Evolutionary conservation across 2,329 filamentous ascomycete genomes (phyloP), one percentile per base, ranked within the genome.

Genomic region (Endoconidiophora polonica): DNA sequence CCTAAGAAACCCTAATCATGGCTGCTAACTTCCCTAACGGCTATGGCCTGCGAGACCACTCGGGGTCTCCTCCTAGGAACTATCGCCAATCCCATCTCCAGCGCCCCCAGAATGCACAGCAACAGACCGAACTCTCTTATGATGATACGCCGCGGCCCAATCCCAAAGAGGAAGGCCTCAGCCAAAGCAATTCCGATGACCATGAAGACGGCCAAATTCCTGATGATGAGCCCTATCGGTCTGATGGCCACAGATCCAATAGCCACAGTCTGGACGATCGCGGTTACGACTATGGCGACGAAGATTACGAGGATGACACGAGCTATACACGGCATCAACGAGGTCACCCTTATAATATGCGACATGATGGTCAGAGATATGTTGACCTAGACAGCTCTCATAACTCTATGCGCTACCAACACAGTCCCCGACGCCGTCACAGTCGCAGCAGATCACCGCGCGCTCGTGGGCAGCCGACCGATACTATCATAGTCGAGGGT

Each of bases 401-500:
- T 10, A 29, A 43, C 18, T 48, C 53, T 4, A 42, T 22, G 14
- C 37, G 47, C 4, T 53, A 53, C 44, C 53, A 50, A 12, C 44
- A 39, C 18, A 52, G 50, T 33, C 54, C 46, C 9, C 48, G 54
- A 44, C 56, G 58, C 22, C 55, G 57, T 37, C 55, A 57, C 38
- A 60, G 60, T 48, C 56, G 61, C 39, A 63, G 62, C 51, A 59
- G 59, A 7, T 66, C 64, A 24, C 65, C 60, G 33, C 60, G 55
- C 33, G 61, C 60, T 45, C 63, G 65, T 24, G 66, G 66, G 45
- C 58, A 57, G 52, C 70, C 70, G 29, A 71, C 65, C 55, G 66
- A 72, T 54, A 74, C 70, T 33, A 64, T 77, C 47, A 73, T 77
- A 48, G 62, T 77, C 41, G 73, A 77, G 57, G 72, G 72, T 49